These are phyloP conservation scores for Backusella sp. DNA, from an alignment of 192 early-diverging fungal genomes.

Conservation along the genomic window DNA sequence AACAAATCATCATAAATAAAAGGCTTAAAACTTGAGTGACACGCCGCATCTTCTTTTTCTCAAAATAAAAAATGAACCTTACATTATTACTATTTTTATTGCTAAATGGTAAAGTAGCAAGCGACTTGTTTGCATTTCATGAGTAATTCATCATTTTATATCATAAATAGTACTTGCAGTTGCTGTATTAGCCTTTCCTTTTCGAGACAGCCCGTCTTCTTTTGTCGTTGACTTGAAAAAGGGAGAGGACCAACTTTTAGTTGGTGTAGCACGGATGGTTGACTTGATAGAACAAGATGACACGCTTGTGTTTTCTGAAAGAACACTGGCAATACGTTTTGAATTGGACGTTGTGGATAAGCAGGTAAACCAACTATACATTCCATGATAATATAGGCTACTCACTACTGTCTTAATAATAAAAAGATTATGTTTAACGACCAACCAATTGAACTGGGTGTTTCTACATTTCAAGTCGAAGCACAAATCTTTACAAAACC, in stretches of 20 bases:
- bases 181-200: not conserved
- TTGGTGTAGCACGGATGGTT: slow-evolving; percentile 54
- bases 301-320: slow-evolving; percentile 47
- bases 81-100: not conserved
- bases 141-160: not conserved
- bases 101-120: not conserved
- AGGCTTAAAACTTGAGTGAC: not conserved
- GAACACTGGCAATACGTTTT: slow-evolving; percentile 51
- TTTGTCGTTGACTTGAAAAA: slow-evolving; percentile 1
- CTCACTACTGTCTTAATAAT: slow-evolving; percentile 6
- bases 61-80: not conserved
- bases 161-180: not conserved
- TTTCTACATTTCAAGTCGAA: slow-evolving; percentile 39
- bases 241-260: slow-evolving; percentile 44
- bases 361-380: slow-evolving; percentile 38
- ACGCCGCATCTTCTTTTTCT: not conserved
- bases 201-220: not conserved
- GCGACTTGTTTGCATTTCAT: not conserved
- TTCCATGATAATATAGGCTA: not conserved
- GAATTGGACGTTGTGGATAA: slow-evolving; percentile 54
- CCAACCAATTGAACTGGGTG: slow-evolving; percentile 45
- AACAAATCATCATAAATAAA: not conserved
- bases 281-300: slow-evolving; percentile 57
- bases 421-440: slow-evolving; percentile 52
- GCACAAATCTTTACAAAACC: slow-evolving; percentile 41